These are phyloP conservation scores for Gastrodia elata DNA, from an alignment of 106 monocot genomes.

Conservation along the genomic window DNA sequence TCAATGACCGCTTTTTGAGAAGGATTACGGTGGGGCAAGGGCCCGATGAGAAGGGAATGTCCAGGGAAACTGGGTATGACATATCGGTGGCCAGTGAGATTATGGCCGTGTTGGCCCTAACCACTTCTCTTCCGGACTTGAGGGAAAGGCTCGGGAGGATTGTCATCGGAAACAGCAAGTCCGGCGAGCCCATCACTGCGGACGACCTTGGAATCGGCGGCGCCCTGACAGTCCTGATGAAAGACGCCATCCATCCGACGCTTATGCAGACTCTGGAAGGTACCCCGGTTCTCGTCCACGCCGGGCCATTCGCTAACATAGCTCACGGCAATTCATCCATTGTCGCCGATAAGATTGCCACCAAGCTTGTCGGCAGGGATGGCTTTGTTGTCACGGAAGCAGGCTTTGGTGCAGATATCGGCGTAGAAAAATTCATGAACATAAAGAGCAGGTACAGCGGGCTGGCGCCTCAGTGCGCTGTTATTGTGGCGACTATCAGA, in stretches of 20 bases:
- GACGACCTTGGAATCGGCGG: conserved; percentile 96
- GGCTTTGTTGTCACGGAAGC: conserved; percentile 97
- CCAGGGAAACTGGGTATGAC: conserved; percentile 83
- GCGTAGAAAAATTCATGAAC: conserved; percentile 96
- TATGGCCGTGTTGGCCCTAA: conserved; percentile 95
- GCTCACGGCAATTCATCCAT: conserved; percentile 98
- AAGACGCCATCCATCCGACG: conserved; percentile 96
- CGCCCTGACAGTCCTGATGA: conserved; percentile 93
- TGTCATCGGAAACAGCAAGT: conserved; percentile 82
- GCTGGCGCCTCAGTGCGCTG: conserved; percentile 72
- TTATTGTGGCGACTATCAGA: conserved; percentile 87
- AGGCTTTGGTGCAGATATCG: conserved; percentile 98
- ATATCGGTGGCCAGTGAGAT: conserved; percentile 96
- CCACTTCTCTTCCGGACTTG: conserved; percentile 88
- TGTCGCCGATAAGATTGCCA: conserved; percentile 92
- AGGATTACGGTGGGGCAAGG: conserved; percentile 95
- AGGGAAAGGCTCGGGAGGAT: conserved; percentile 89
- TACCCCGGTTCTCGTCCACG: conserved; percentile 98
- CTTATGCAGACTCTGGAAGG: conserved; percentile 97
- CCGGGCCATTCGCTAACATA: conserved; percentile 96
- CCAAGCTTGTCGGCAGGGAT: conserved; percentile 80
- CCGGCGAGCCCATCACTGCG: conserved; percentile 82
- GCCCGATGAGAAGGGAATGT: conserved; percentile 90
- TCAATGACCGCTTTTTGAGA: conserved; percentile 85
- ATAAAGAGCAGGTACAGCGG: conserved; percentile 93